Percentiles rank a stretch among this genome's conserved stretches.
These are phyloP conservation scores for Aureobasidium sp. DNA, from an alignment of 2,329 filamentous ascomycete species.

Conservation along the genomic window DNA sequence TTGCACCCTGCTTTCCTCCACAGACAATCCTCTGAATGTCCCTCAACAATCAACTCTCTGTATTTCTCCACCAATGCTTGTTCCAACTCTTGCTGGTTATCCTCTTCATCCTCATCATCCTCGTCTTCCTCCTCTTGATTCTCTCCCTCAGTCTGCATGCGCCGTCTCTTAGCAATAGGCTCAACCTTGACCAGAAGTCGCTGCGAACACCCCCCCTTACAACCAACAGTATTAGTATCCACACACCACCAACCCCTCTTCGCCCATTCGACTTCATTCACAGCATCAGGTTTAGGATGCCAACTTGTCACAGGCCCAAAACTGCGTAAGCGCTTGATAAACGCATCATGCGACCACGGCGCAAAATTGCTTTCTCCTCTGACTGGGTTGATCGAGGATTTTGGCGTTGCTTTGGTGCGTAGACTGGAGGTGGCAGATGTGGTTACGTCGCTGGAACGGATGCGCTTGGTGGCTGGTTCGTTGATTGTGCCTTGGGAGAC, in stretches of 20 bases:
- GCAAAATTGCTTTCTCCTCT: slow-evolving; percentile 72
- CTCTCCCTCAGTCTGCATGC: slow-evolving; percentile 2
- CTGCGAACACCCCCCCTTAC: slow-evolving; percentile 81
- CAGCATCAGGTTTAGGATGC: slow-evolving; percentile 88
- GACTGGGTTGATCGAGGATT: slow-evolving; percentile 18
- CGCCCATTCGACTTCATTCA: slow-evolving; percentile 95
- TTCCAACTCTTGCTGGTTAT: slow-evolving; percentile 48
- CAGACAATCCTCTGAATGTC: slow-evolving; percentile 83
- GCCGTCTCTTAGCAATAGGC: slow-evolving; percentile 16
- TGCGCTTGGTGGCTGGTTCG: slow-evolving; percentile 34
- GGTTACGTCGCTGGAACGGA: slow-evolving; percentile 32
- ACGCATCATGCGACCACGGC: slow-evolving; percentile 85
- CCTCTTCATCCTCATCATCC: slow-evolving; percentile 27
- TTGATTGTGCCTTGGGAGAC: slow-evolving; percentile 26
- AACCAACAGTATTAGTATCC: slow-evolving; percentile 84
- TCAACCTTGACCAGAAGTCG: slow-evolving; percentile 78
- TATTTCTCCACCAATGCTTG: slow-evolving; percentile 82
- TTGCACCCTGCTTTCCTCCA: slow-evolving; percentile 94
- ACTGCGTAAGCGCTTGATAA: slow-evolving; percentile 83
- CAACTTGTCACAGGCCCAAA: slow-evolving; percentile 94
- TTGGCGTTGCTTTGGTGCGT: slow-evolving; percentile 5
- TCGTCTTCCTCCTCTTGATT: slow-evolving; percentile 50
- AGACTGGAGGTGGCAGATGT: slow-evolving; percentile 25
- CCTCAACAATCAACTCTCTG: slow-evolving; percentile 73
- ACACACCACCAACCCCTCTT: slow-evolving; percentile 93